Evolutionary conservation across 306 rosid genomes (phyloP), one percentile per base, ranked within the genome.

Genomic region (Vigna angularis): DNA sequence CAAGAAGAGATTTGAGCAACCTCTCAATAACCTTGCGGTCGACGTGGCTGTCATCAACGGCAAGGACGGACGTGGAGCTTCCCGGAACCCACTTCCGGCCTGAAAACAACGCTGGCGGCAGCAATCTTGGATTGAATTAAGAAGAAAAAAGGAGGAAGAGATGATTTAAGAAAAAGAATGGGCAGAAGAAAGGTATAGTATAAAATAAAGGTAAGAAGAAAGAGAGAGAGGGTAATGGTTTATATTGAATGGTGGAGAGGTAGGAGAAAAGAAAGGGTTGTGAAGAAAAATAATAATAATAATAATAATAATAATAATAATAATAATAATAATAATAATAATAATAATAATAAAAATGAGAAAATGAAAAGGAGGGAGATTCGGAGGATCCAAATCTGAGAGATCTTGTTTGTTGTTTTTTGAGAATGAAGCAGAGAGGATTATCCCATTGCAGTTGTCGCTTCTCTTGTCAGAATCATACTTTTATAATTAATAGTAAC

Each of bases 1-100:
- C 98, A 94, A 14, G 97, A 88, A 12, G 98, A 89, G 66, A 88
- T 79, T 88, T 90, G 4, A 94, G 93, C 87, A 94, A 84, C 22
- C 89, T 75, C 71, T 94, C 98, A 48, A 94, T 94, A 72, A 94
- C 97, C 81, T 87, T 94, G 69, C 97, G 89, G 70, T 94, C 98
- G 8, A 94, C 94, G 24, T 58, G 84, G 58, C 97, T 94, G 66
- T 94, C 98, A 79, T 94, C 98, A 7, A 94, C 98, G 0, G 98
- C 98, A 26, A 94, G n/a, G n/a, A n/a, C n/a, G 91, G 68, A 94
- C 98, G 73, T 94, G 98, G 15, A 94, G 82, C 78, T 94, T 82
- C 5, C 56, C 50, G 1, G 90, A 70, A 53, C 73, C 61, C 17
- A 72, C 82, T 42, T 85, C 90, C 20, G 85, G 79, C 26, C 85